phyloP scores from a whole-genome alignment of 768 basidiomycete species.

The Xerocomellus amylosporus region DNA sequence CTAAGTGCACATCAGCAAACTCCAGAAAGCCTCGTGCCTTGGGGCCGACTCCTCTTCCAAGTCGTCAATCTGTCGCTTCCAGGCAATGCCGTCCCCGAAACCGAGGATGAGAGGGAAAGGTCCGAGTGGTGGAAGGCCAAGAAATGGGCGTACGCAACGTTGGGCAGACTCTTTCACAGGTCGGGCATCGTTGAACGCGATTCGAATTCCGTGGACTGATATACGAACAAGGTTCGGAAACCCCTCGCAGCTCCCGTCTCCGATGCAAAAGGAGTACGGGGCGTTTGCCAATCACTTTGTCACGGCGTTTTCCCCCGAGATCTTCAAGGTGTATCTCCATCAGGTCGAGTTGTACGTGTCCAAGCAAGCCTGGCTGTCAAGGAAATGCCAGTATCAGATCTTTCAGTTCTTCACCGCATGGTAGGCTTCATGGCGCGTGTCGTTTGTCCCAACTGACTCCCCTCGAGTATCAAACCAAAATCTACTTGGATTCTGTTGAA shows the following conservation, averaged over 20 bases:
- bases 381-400: conserved; percentile 80
- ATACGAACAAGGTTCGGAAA: conserved; percentile 63
- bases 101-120: conserved; percentile 72
- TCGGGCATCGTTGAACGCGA: conserved; percentile 20
- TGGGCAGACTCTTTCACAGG: conserved; percentile 79
- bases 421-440: conserved; percentile 39
- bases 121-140: conserved; percentile 90
- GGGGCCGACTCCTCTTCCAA: conserved; percentile 81
- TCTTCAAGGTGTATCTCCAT: conserved; percentile 73
- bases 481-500: conserved; percentile 88
- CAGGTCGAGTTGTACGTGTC: conserved; percentile 67
- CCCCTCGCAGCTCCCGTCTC: conserved; percentile 77
- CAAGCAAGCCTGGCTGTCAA: conserved; percentile 73
- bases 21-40: conserved; percentile 74
- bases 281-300: conserved; percentile 78
- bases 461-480: conserved; percentile 80
- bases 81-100: conserved; percentile 59
- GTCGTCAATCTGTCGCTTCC: conserved; percentile 74
- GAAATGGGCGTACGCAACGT: conserved; percentile 87
- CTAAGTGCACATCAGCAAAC: conserved; percentile 74
- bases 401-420: conserved; percentile 88
- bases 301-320: conserved; percentile 78
- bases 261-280: conserved; percentile 66
- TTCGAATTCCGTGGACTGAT: conserved; percentile 4
- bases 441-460: conserved; percentile 11